Percentiles rank a stretch among this genome's conserved stretches.
Evolutionary conservation across 1,284 basidiomycete species (phyloP).

Genomic region (Microbotryum violaceum): DNA sequence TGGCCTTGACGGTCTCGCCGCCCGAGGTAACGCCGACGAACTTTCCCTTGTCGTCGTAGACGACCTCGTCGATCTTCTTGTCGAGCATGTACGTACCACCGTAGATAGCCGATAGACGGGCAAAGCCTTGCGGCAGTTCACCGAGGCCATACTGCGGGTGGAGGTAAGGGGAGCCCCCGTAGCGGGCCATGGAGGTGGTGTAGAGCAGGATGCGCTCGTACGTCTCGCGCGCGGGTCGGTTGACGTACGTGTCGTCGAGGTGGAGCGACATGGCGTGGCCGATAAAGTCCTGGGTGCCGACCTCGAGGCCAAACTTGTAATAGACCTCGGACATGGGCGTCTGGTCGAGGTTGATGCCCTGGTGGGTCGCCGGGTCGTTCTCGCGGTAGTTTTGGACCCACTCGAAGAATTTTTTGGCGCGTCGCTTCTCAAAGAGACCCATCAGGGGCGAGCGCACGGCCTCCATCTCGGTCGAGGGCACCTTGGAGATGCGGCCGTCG

Average conservation of each 20-base stretch:
- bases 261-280: constrained; percentile 99
- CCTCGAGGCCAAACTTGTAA: constrained; percentile 92
- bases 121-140: constrained; percentile 97
- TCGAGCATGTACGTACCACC: constrained; percentile 99
- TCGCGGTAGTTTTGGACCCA: constrained; percentile 94
- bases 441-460: constrained; percentile 89
- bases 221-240: constrained; percentile 77
- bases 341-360: constrained; percentile 78
- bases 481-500: constrained; percentile 94
- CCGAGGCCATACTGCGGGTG: constrained; percentile 98
- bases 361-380: constrained; percentile 87
- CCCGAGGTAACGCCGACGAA: constrained; percentile 88
- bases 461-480: constrained; percentile 96
- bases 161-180: constrained; percentile 99
- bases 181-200: constrained; percentile 96
- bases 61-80: constrained; percentile 86
- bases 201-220: constrained; percentile 97
- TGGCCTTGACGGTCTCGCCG: constrained; percentile 90
- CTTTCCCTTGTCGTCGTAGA: constrained; percentile 75
- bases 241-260: constrained; percentile 96
- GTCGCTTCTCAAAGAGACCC: constrained; percentile 96
- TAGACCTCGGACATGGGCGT: constrained; percentile 89
- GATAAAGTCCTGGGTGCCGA: constrained; percentile 97
- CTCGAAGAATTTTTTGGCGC: constrained; percentile 98
- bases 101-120: constrained; percentile 95